Evolutionary conservation across 2,329 filamentous ascomycete species (phyloP).

Genomic region (Pleoardoris graminearum): DNA sequence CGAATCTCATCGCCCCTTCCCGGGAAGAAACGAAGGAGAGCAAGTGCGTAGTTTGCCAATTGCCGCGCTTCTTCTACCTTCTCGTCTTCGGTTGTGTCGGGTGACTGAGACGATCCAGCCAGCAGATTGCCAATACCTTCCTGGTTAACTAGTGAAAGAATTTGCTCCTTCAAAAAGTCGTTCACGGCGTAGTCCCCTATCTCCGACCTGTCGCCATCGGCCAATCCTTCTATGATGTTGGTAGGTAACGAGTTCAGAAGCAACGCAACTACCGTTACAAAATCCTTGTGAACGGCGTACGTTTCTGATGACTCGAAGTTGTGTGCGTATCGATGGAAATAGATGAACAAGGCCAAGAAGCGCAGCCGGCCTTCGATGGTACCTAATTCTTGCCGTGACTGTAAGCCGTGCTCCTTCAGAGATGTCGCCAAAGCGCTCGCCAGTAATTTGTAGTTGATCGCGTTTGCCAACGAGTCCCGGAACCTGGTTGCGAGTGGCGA

Average conservation of each 20-base stretch:
- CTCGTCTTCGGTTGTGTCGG: conserved; percentile 41
- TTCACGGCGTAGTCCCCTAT: conserved; percentile 35
- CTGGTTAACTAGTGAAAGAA: conserved; percentile 74
- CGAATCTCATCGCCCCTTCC: conserved; percentile 81
- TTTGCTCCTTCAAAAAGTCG: conserved; percentile 63
- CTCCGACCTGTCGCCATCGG: conserved; percentile 35
- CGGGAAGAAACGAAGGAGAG: conserved; percentile 83
- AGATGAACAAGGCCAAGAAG: conserved; percentile 64
- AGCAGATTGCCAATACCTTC: conserved; percentile 70
- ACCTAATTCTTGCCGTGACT: conserved; percentile 31
- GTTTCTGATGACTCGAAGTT: conserved; percentile 43
- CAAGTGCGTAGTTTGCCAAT: conserved; percentile 83
- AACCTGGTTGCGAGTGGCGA: conserved; percentile 28
- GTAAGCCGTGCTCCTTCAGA: conserved; percentile 31
- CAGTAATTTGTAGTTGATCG: conserved; percentile 56
- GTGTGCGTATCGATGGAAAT: conserved; percentile 57
- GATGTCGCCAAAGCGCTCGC: conserved; percentile 36
- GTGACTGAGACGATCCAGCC: conserved; percentile 45
- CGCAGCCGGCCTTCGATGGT: conserved; percentile 54
- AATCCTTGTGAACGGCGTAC: conserved; percentile 55
- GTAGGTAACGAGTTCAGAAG: conserved; percentile 61
- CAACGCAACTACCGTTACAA: conserved; percentile 59
- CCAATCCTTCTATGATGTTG: conserved; percentile 57
- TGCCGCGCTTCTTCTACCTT: conserved; percentile 66
- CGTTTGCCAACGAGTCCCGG: conserved; percentile 48